Conservation (phyloP, 192 early-diverging fungal species). For the Entrophospora sp. region DNA sequence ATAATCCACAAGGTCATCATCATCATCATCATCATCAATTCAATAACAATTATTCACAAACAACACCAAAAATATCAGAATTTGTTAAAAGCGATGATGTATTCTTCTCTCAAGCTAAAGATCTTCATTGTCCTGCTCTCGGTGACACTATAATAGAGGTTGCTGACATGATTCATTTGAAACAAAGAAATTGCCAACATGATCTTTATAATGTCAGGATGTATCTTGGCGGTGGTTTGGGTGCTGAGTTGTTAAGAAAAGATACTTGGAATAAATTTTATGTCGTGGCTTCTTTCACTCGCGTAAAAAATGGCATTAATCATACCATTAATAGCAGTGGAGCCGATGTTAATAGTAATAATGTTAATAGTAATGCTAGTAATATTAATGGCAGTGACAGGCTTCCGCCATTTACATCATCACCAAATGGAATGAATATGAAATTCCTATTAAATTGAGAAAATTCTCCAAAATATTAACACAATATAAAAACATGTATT, state of each 20-base stretch:
- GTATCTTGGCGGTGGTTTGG: conserved; percentile 53
- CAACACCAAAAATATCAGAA: conserved; percentile 19
- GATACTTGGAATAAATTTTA: conserved; percentile 40
- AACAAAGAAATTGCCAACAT: conserved; percentile 32
- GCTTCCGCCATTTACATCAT: no score
- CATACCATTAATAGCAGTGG: background rate
- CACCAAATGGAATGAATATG: no score
- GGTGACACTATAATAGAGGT: conserved; percentile 26
- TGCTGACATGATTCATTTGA: conserved; percentile 39
- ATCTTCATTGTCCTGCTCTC: background rate
- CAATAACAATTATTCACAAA: background rate
- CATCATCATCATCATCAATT: background rate
- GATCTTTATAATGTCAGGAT: conserved; percentile 39
- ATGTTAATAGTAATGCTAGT: no score
- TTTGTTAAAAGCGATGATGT: conserved; percentile 31
- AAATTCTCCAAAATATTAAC: no score
- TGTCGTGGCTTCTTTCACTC: conserved; percentile 38
- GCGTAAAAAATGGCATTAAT: conserved; percentile 10
- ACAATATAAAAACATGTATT: no score
- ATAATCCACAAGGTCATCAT: background rate
- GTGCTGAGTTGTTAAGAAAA: conserved; percentile 37
- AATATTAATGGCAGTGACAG: no score
- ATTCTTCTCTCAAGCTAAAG: conserved; percentile 28
- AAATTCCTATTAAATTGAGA: no score
- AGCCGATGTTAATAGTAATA: background rate